Conservation (phyloP, 441 rosid species). For the Erodium moschatum region DNA sequence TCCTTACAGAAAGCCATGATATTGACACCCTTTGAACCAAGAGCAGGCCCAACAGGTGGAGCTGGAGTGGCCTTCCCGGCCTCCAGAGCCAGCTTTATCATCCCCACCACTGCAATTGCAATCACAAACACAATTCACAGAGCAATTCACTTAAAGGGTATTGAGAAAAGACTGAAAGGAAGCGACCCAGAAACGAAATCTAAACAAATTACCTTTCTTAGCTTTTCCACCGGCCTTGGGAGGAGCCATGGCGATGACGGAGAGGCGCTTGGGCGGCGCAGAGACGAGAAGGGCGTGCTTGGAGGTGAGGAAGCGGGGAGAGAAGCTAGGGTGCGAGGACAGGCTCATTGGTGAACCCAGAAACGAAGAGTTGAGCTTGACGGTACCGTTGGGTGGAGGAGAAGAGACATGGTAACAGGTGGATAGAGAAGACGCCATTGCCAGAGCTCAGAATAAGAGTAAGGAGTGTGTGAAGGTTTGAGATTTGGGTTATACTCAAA, state of each 20-base stretch:
- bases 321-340: conserved; percentile 29
- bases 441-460: neutral
- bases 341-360: conserved; percentile 27
- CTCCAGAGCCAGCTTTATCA: conserved; percentile 79
- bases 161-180: neutral
- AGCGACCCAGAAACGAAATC: neutral
- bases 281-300: conserved; percentile 23
- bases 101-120: conserved; percentile 49
- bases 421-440: neutral
- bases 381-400: neutral
- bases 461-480: neutral
- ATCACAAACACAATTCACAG: neutral
- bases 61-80: conserved; percentile 96
- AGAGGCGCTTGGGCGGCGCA: conserved; percentile 34
- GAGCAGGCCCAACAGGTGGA: conserved; percentile 92
- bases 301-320: conserved; percentile 29
- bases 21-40: conserved; percentile 81
- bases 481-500: neutral
- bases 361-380: conserved; percentile 30
- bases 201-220: conserved; percentile 40
- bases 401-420: neutral
- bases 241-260: conserved; percentile 62
- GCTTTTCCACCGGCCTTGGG: conserved; percentile 57
- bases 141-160: neutral
- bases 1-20: conserved; percentile 97